These are phyloP conservation scores for Rubia yunnanensis DNA, from an alignment of 257 asterid genomes.

Conservation along the genomic window DNA sequence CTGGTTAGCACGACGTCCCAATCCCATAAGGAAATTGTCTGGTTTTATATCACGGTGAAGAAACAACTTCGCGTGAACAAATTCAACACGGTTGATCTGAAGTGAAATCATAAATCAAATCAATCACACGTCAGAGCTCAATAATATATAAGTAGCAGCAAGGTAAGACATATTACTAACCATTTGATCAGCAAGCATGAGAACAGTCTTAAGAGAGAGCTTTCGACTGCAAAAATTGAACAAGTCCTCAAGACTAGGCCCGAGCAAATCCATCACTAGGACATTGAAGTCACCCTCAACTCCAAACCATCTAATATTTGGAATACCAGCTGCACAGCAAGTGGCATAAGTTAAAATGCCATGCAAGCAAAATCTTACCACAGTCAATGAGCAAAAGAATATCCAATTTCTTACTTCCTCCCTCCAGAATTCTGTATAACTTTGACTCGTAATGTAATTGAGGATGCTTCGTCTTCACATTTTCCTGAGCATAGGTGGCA, in stretches of 20 bases:
- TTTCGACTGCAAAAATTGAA: slow-evolving; percentile 95
- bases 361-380: background rate
- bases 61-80: slow-evolving; percentile 88
- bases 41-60: slow-evolving; percentile 98
- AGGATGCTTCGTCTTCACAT: slow-evolving; percentile 91
- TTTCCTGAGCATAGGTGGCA: slow-evolving; percentile 44
- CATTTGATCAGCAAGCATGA: slow-evolving; percentile 99
- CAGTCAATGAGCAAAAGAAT: background rate
- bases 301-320: slow-evolving; percentile 90
- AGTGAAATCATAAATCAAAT: slow-evolving; percentile 2
- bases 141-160: background rate
- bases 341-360: slow-evolving; percentile 18
- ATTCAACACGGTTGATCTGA: slow-evolving; percentile 96
- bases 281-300: slow-evolving; percentile 95
- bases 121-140: slow-evolving; percentile 1
- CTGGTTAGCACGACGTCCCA: slow-evolving; percentile 98
- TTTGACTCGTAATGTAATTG: slow-evolving; percentile 92
- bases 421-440: slow-evolving; percentile 85
- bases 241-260: slow-evolving; percentile 97
- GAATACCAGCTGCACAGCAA: slow-evolving; percentile 79
- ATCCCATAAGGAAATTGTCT: slow-evolving; percentile 98
- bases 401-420: slow-evolving; percentile 70
- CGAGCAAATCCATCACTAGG: slow-evolving; percentile 98
- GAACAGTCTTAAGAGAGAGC: slow-evolving; percentile 91
- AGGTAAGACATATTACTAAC: slow-evolving; percentile 25